Conservation (phyloP, 768 basidiomycete species). For the Tremella yokohamensis region DNA sequence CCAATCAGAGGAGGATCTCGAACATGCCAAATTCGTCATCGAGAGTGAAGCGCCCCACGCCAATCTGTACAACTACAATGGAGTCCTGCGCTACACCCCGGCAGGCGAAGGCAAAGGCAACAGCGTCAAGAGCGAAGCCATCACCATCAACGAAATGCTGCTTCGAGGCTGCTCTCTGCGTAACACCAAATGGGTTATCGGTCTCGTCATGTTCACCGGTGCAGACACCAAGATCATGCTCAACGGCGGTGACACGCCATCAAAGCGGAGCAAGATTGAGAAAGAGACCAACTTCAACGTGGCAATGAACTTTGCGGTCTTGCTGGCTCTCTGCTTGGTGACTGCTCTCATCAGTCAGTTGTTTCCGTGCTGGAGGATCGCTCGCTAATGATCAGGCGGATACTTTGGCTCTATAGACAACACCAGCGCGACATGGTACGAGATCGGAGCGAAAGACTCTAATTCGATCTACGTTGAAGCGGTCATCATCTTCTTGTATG, state of each 20-base stretch:
- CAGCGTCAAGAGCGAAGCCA: slow-evolving; percentile 49
- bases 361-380: too few relatives aligned
- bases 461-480: slow-evolving; percentile 65
- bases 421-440: slow-evolving; percentile 72
- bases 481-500: slow-evolving; percentile 86
- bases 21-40: slow-evolving; percentile 77
- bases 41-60: slow-evolving; percentile 92
- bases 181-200: slow-evolving; percentile 89
- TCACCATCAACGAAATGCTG: slow-evolving; percentile 87
- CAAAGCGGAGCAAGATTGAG: slow-evolving; percentile 96
- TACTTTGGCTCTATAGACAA: slow-evolving; percentile 60
- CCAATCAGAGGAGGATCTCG: slow-evolving; percentile 80
- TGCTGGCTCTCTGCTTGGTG: slow-evolving; percentile 70
- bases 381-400: slow-evolving; percentile 59
- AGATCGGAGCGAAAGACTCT: slow-evolving; percentile 64
- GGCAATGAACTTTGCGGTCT: slow-evolving; percentile 80
- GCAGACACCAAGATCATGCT: slow-evolving; percentile 62
- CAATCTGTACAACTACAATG: slow-evolving; percentile 87
- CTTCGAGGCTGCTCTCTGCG: slow-evolving; percentile 85
- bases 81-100: slow-evolving; percentile 65
- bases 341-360: slow-evolving; percentile 59
- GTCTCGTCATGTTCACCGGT: slow-evolving; percentile 89
- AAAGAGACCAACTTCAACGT: slow-evolving; percentile 97
- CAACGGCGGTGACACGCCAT: slow-evolving; percentile 87
- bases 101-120: slow-evolving; percentile 56